Evolutionary conservation across 768 basidiomycete species (phyloP), one percentile per base, ranked within the genome.

Genomic region (Suillus sp.): DNA sequence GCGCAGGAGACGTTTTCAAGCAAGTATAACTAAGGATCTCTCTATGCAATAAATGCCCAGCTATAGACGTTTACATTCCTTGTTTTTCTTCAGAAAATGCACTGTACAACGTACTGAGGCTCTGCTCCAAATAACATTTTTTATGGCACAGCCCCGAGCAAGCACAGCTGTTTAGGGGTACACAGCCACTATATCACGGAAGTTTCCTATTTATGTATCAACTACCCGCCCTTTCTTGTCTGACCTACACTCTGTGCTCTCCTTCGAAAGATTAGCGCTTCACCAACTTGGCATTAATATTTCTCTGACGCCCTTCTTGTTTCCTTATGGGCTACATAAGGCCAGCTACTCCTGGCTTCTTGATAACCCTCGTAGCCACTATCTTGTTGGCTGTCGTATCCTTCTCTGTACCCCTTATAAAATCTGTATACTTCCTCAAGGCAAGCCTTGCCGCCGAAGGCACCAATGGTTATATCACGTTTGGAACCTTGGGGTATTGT

Each of bases 401-500:
- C 47, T 96, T 99, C 78, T 92, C 89, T 61, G 93, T 95, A 10
- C 97, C 96, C 0, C 86, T 88, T 72, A 81, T 97, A 82, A 96
- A 93, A 75, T 88, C 90, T 2, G 78, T 98, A 48, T 95, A 84
- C 79, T 96, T 99, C 78, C 88, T 98, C 71, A 87, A 90, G 72
- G 94, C 93, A 1, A 81, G 78, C 30, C 79, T 93, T 50, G 66
- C 80, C 2, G 75, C 76, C 22, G 70, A 79, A 38, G 80, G 81
- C 27, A 57, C 79, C 53, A 80, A 76, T 56, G 93, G 91, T 27
- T 76, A 82, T 2, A 84, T 96, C 37, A 92, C 86, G 0, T 90
- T 99, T 70, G 96, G 96, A 10, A 92, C 92, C 0, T 78, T 97
- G 59, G 96, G 96, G 0, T 99, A 94, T 71, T 99, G 96, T 73